phyloP scores from a whole-genome alignment of 805 yeast species.

The Cyberlindnera petersonii region DNA sequence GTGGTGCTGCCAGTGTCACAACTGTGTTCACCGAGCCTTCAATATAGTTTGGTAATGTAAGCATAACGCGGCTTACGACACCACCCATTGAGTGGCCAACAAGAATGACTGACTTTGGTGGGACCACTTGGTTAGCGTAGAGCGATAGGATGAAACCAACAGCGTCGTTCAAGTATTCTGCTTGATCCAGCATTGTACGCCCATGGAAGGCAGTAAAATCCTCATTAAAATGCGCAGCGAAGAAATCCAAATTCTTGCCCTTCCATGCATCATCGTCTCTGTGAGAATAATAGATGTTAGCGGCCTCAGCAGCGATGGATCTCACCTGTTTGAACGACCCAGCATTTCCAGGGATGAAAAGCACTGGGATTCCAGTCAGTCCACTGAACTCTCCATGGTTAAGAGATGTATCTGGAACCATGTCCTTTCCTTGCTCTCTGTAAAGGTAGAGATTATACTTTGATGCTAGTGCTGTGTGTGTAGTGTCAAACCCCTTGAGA shows the following conservation, averaged over 20 bases:
- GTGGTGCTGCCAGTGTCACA: constrained; percentile 86
- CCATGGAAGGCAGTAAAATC: constrained; percentile 97
- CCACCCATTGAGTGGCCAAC: constrained; percentile 98
- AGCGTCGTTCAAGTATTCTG: constrained; percentile 89
- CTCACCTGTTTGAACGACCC: constrained; percentile 89
- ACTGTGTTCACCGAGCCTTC: constrained; percentile 77
- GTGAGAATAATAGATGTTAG: constrained; percentile 44
- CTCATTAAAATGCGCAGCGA: constrained; percentile 91
- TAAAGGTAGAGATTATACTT: constrained; percentile 84
- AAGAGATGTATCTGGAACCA: constrained; percentile 39
- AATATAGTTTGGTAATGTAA: constrained; percentile 71
- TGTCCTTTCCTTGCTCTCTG: constrained; percentile 74
- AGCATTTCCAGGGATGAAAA: constrained; percentile 97
- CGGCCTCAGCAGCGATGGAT: constrained; percentile 82
- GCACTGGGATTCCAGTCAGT: constrained; percentile 72
- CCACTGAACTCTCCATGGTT: constrained; percentile 29
- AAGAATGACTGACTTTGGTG: constrained; percentile 69
- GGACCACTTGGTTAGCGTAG: constrained; percentile 39
- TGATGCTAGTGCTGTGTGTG: constrained; percentile 65
- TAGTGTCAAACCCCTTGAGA: constrained; percentile 65
- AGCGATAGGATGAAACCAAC: constrained; percentile 67
- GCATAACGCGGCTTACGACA: constrained; percentile 80
- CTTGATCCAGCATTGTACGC: constrained; percentile 86
- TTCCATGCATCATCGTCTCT: constrained; percentile 18
- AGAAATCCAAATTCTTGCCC: constrained; percentile 66